phyloP scores from a whole-genome alignment of 352 stramenopile species.

The Thraustochytrium sp. region DNA sequence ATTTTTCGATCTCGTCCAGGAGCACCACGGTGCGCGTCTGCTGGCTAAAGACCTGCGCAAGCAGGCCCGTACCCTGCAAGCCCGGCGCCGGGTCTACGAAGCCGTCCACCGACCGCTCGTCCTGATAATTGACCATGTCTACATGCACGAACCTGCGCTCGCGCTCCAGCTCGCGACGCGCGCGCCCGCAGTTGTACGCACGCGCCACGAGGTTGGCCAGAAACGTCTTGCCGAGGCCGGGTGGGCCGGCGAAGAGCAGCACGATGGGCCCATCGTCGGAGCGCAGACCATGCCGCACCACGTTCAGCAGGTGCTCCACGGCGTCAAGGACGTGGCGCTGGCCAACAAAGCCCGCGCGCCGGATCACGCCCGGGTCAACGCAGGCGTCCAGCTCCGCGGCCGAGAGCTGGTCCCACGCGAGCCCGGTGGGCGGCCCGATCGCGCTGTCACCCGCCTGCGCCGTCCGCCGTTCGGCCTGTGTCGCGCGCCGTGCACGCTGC shows the following conservation, averaged over 20 bases:
- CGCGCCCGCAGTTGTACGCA: slow-evolving; percentile 9
- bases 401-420: neutral
- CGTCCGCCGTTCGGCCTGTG: neutral
- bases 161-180: neutral
- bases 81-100: slow-evolving; percentile 39
- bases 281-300: neutral
- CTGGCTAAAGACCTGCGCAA: neutral
- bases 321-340: neutral
- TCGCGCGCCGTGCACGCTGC: neutral
- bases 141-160: slow-evolving; percentile 28
- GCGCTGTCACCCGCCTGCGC: neutral
- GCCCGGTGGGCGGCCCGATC: neutral
- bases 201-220: neutral
- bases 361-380: neutral
- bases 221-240: slow-evolving; percentile 34
- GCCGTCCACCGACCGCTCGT: slow-evolving; percentile 30
- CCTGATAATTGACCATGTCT: slow-evolving; percentile 45
- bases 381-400: neutral
- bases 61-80: neutral
- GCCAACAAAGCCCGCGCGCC: slow-evolving; percentile 14
- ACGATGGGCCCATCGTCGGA: slow-evolving; percentile 21
- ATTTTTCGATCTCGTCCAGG: slow-evolving; percentile 43
- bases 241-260: slow-evolving; percentile 22
- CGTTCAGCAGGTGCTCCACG: neutral
- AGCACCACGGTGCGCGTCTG: slow-evolving; percentile 16